Evolutionary conservation across 495 filamentous ascomycete species (phyloP).

Genomic region (Apodospora peruviana): DNA sequence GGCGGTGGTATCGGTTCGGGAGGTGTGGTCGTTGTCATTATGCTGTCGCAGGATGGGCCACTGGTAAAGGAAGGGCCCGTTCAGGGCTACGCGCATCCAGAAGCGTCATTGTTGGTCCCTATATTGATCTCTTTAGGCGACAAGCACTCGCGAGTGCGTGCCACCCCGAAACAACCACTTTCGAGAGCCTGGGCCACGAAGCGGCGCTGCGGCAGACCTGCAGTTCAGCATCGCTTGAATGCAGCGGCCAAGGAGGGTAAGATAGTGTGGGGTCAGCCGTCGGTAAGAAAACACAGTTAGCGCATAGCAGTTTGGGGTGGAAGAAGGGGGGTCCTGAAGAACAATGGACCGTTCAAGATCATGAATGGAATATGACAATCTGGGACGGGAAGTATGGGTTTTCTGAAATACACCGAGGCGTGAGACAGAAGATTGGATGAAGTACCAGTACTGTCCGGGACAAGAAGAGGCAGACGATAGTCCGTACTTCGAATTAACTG

Average conservation of each 20-base stretch:
- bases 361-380: too few species aligned
- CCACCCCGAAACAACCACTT: too few species aligned
- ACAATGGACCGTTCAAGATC: too few species aligned
- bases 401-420: not conserved
- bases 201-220: not conserved
- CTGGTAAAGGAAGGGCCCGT: too few species aligned
- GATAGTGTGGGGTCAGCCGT: not conserved
- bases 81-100: too few species aligned
- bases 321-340: not conserved
- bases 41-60: too few species aligned
- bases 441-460: not conserved
- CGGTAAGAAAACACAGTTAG: not conserved
- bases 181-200: too few species aligned
- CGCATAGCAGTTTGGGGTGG: not conserved
- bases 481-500: not conserved
- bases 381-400: not conserved
- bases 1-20: too few species aligned
- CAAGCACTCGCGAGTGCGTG: too few species aligned
- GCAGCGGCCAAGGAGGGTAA: not conserved
- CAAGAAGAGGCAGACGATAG: not conserved
- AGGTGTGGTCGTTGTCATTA: too few species aligned
- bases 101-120: too few species aligned
- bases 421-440: not conserved
- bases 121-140: too few species aligned
- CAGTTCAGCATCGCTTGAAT: not conserved